Conservation (phyloP, 2,329 filamentous ascomycete species). For the Fusarium pseudonygamai region DNA sequence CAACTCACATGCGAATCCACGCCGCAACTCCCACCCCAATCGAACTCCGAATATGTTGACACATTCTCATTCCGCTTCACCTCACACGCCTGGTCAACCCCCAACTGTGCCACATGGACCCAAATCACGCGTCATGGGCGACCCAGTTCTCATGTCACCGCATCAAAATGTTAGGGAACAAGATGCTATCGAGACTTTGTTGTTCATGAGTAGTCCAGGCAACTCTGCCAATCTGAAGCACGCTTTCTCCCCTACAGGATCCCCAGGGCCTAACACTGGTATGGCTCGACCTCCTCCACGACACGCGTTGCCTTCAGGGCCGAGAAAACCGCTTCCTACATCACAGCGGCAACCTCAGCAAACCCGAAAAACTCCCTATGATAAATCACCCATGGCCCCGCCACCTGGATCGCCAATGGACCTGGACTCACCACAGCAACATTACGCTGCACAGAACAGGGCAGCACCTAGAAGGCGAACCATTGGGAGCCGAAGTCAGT, state of each 20-base stretch:
- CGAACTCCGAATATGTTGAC: constrained; percentile 62
- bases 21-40: constrained; percentile 61
- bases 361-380: constrained; percentile 59
- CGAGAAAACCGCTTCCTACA: constrained; percentile 62
- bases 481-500: constrained; percentile 51
- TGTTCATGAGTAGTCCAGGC: constrained; percentile 84
- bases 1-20: constrained; percentile 51
- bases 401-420: constrained; percentile 59
- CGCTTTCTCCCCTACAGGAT: constrained; percentile 57
- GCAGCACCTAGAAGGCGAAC: constrained; percentile 56
- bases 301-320: constrained; percentile 57
- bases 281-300: constrained; percentile 32
- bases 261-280: constrained; percentile 44
- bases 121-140: constrained; percentile 49
- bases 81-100: constrained; percentile 54
- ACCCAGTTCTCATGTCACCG: constrained; percentile 71
- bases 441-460: constrained; percentile 39
- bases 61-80: constrained; percentile 59
- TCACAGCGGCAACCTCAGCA: constrained; percentile 55
- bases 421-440: constrained; percentile 49
- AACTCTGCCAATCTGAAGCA: constrained; percentile 73
- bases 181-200: constrained; percentile 80
- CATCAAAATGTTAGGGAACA: constrained; percentile 75
- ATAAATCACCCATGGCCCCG: constrained; percentile 54
- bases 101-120: constrained; percentile 44